A percentile compares a stretch with the other conserved stretches of the same genome.
Evolutionary conservation across 306 rosid species (phyloP).

Genomic region (Cotoneaster glaucophyllus): DNA sequence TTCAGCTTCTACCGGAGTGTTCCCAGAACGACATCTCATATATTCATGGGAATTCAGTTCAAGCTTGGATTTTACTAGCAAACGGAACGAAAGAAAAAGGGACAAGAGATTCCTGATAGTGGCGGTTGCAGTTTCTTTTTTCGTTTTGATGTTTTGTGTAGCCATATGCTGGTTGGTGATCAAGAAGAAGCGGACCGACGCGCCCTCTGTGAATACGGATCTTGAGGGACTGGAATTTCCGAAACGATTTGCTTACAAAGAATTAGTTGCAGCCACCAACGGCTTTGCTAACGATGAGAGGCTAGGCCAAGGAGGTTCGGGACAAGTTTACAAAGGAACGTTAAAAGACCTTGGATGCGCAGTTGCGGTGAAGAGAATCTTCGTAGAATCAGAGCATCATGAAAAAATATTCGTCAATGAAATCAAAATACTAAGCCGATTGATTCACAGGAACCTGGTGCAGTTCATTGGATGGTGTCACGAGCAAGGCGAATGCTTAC

Average conservation of each 20-base stretch:
- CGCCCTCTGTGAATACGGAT: background rate
- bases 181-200: background rate
- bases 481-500: too few relatives aligned
- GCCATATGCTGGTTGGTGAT: background rate
- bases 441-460: slow-evolving; percentile 45
- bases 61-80: too few relatives aligned
- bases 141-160: background rate
- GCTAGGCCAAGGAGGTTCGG: slow-evolving; percentile 1
- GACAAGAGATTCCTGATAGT: too few relatives aligned
- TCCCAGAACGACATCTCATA: background rate
- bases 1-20: background rate
- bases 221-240: slow-evolving; percentile 33
- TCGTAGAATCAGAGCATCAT: slow-evolving; percentile 24
- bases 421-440: slow-evolving; percentile 45
- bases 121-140: background rate
- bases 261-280: slow-evolving; percentile 33
- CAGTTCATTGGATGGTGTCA: slow-evolving; percentile 2
- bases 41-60: too few relatives aligned
- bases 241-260: slow-evolving; percentile 34
- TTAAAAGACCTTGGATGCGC: slow-evolving; percentile 15
- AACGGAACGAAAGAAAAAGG: too few relatives aligned
- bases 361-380: slow-evolving; percentile 52
- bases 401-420: slow-evolving; percentile 14
- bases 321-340: background rate
- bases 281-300: slow-evolving; percentile 26